phyloP scores from a whole-genome alignment of 164 flowering plant genomes.

The Akebia trifoliata region DNA sequence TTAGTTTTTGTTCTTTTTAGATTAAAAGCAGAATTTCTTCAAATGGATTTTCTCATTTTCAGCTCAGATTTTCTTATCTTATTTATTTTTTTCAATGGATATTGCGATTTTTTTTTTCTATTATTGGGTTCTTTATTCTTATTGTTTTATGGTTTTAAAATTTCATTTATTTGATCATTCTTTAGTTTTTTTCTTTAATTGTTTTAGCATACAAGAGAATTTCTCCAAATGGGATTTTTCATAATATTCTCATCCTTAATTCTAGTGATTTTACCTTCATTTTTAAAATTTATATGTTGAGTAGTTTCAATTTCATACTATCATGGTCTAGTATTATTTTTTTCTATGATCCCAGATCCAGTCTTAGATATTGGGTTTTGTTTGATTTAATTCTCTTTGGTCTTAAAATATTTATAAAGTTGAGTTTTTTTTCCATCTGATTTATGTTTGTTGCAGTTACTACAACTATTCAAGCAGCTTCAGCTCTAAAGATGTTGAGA shows the following conservation, averaged over 20 bases:
- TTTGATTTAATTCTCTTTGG: slow-evolving; percentile 4
- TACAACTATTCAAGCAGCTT: slow-evolving; percentile 48
- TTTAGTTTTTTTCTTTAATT: too few relatives aligned
- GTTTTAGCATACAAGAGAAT: not conserved
- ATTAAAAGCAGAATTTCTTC: not conserved
- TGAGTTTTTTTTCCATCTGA: not conserved
- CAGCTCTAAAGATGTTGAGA: slow-evolving; percentile 67
- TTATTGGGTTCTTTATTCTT: too few relatives aligned
- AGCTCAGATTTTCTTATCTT: too few relatives aligned
- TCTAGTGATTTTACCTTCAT: slow-evolving; percentile 1
- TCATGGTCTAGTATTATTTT: not conserved
- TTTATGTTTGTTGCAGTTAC: slow-evolving; percentile 50
- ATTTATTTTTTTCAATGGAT: too few relatives aligned
- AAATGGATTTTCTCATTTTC: slow-evolving; percentile 1
- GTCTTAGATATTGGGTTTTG: not conserved
- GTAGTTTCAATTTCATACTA: not conserved
- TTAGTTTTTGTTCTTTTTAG: not conserved
- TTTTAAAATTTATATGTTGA: not conserved
- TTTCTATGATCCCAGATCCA: not conserved
- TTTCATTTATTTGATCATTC: too few relatives aligned
- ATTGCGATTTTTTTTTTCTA: too few relatives aligned
- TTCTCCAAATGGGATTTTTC: slow-evolving; percentile 5
- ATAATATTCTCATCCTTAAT: not conserved
- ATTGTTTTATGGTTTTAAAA: too few relatives aligned
- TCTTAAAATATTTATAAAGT: not conserved